Evolutionary conservation across 2,329 filamentous ascomycete species (phyloP).

Genomic region (Monosporascus sp.): DNA sequence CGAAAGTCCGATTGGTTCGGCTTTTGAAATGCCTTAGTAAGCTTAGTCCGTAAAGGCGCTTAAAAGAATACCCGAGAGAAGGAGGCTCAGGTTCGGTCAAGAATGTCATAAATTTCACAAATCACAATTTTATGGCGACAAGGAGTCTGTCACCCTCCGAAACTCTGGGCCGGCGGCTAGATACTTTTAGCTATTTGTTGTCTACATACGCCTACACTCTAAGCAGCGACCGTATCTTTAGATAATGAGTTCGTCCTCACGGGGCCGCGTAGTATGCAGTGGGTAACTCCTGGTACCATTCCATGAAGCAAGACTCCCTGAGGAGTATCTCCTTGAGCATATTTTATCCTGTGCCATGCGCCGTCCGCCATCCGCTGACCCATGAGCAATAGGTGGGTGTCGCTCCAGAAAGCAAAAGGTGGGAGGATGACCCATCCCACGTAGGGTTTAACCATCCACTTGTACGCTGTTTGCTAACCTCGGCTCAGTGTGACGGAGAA

Average conservation of each 20-base stretch:
- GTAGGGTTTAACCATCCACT: background rate
- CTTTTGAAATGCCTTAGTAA: background rate
- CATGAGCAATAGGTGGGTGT: conserved; percentile 16
- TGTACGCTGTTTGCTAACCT: background rate
- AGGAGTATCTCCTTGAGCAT: too few relatives aligned
- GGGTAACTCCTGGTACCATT: background rate
- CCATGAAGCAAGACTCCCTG: too few relatives aligned
- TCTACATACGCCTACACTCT: background rate
- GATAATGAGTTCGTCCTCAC: background rate
- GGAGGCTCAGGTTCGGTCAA: too few relatives aligned
- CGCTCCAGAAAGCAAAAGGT: conserved; percentile 38
- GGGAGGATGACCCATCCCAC: background rate
- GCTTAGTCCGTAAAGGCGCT: background rate
- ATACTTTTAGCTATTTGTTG: too few relatives aligned
- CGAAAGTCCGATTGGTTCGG: background rate
- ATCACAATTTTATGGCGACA: background rate
- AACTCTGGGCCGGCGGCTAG: background rate
- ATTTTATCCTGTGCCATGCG: too few relatives aligned
- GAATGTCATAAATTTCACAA: too few relatives aligned
- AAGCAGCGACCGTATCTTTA: background rate
- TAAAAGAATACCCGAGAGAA: background rate
- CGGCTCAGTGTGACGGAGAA: conserved; percentile 31
- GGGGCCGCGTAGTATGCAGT: background rate
- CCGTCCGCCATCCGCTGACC: background rate
- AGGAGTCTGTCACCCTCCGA: background rate